Percentiles rank a stretch among this genome's conserved stretches.
These are phyloP conservation scores for Pseudonitzschia multiseries DNA, from an alignment of 108 stramenopile genomes.

Conservation along the genomic window DNA sequence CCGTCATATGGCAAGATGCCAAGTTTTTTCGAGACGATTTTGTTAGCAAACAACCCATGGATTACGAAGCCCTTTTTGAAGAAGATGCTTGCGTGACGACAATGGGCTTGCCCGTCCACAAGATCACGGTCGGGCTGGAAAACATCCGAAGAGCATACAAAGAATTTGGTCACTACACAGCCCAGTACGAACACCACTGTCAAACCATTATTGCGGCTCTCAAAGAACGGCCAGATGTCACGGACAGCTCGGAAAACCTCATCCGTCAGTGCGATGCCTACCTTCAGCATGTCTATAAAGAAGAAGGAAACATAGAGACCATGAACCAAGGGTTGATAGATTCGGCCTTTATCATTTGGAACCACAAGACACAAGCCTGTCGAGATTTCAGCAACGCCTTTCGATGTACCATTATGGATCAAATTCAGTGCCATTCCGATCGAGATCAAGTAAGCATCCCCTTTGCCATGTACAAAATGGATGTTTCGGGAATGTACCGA, in stretches of 20 bases:
- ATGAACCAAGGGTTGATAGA: slow-evolving; percentile 20
- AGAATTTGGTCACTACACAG: not conserved
- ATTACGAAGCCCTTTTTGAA: slow-evolving; percentile 1
- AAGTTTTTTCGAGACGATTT: slow-evolving; percentile 25
- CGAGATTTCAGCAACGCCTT: slow-evolving; percentile 14
- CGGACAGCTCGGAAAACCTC: slow-evolving; percentile 15
- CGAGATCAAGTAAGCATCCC: slow-evolving; percentile 21
- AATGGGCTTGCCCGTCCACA: slow-evolving; percentile 16
- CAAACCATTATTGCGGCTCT: slow-evolving; percentile 11
- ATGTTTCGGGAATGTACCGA: slow-evolving; percentile 4
- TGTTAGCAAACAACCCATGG: slow-evolving; percentile 11
- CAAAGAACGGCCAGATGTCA: slow-evolving; percentile 4
- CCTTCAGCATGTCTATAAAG: slow-evolving; percentile 17
- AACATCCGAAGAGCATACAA: slow-evolving; percentile 9
- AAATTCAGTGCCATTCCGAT: slow-evolving; percentile 17
- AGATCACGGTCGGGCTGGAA: slow-evolving; percentile 13
- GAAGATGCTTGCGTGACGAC: slow-evolving; percentile 10
- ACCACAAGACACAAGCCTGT: slow-evolving; percentile 20
- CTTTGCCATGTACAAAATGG: slow-evolving; percentile 27
- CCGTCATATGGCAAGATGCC: slow-evolving; percentile 19
- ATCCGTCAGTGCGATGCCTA: slow-evolving; percentile 22
- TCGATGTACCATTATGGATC: slow-evolving; percentile 20
- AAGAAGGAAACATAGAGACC: slow-evolving; percentile 3
- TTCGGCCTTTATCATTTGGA: slow-evolving; percentile 22
- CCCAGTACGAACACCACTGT: slow-evolving; percentile 22